phyloP scores from a whole-genome alignment of 148 eudicot genomes.

The Rhododendron vialii region DNA sequence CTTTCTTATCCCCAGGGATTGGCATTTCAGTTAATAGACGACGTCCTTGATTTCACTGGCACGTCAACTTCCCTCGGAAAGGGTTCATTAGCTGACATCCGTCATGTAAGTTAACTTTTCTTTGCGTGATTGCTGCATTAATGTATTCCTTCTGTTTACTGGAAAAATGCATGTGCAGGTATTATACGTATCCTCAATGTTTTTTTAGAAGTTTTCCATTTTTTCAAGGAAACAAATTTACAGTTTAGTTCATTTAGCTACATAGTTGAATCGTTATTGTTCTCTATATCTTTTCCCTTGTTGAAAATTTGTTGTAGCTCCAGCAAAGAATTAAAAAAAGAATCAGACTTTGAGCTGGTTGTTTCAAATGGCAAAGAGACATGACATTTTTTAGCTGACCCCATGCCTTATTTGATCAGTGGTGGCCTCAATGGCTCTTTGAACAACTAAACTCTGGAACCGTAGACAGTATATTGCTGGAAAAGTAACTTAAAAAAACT shows the following conservation, averaged over 20 bases:
- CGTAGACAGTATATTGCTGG: neutral
- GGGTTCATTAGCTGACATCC: constrained; percentile 89
- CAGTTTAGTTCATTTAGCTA: neutral
- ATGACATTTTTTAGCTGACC: neutral
- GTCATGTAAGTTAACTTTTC: constrained; percentile 51
- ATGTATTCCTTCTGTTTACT: neutral
- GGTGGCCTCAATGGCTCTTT: neutral
- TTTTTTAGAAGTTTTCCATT: neutral
- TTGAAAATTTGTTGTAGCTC: neutral
- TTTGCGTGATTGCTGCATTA: neutral
- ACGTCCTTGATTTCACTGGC: constrained; percentile 91
- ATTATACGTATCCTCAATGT: neutral
- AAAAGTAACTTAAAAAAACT: neutral
- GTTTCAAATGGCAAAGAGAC: neutral
- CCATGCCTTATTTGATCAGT: neutral
- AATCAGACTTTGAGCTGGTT: neutral
- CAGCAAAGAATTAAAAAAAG: neutral
- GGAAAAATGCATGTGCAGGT: neutral
- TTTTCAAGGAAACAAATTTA: neutral
- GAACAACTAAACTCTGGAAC: neutral
- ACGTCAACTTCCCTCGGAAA: constrained; percentile 91
- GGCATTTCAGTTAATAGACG: constrained; percentile 91
- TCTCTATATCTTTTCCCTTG: neutral
- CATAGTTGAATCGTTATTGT: neutral
- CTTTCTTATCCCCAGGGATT: constrained; percentile 54